A percentile compares a stretch with the other conserved stretches of the same genome.
Conservation (phyloP, 495 filamentous ascomycete species). For the Aeminium ludgeri region DNA sequence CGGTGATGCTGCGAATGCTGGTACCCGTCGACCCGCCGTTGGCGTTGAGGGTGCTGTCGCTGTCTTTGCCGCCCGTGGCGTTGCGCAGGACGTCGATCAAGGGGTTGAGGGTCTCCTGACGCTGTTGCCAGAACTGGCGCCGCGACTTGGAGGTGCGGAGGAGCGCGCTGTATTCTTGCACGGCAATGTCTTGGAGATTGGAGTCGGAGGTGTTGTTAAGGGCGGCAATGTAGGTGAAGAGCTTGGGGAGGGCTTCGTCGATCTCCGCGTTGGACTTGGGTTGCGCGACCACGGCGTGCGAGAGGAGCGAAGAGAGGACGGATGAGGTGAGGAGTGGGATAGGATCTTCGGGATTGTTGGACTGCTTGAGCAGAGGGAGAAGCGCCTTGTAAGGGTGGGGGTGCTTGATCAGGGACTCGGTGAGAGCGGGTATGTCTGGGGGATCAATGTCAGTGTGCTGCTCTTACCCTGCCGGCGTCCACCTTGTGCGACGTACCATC, state of each 20-base stretch:
- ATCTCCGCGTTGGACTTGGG: conserved; percentile 40
- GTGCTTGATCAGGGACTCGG: conserved; percentile 55
- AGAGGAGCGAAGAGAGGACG: conserved; percentile 68
- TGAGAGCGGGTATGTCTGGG: conserved; percentile 60
- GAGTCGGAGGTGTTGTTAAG: conserved; percentile 67
- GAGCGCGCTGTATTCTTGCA: conserved; percentile 79
- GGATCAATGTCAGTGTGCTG: neutral
- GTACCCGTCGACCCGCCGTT: conserved; percentile 37
- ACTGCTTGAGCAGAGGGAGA: conserved; percentile 67
- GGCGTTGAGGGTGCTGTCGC: conserved; percentile 51
- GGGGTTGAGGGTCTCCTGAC: conserved; percentile 65
- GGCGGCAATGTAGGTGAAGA: conserved; percentile 74
- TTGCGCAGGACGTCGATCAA: conserved; percentile 66
- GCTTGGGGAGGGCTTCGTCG: conserved; percentile 63
- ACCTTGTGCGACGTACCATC: conserved; percentile 40
- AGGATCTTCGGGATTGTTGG: conserved; percentile 63
- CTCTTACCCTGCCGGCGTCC: neutral
- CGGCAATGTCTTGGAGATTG: conserved; percentile 86
- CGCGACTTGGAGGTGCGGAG: conserved; percentile 59
- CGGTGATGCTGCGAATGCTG: conserved; percentile 31
- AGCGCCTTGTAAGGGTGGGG: conserved; percentile 70
- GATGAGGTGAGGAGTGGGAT: conserved; percentile 81
- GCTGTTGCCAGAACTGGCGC: conserved; percentile 72
- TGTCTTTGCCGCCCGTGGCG: conserved; percentile 57
- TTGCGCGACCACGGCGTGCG: conserved; percentile 42